Evolutionary conservation across 2,329 filamentous ascomycete species (phyloP).

Genomic region (Ophiostoma angusticollis): DNA sequence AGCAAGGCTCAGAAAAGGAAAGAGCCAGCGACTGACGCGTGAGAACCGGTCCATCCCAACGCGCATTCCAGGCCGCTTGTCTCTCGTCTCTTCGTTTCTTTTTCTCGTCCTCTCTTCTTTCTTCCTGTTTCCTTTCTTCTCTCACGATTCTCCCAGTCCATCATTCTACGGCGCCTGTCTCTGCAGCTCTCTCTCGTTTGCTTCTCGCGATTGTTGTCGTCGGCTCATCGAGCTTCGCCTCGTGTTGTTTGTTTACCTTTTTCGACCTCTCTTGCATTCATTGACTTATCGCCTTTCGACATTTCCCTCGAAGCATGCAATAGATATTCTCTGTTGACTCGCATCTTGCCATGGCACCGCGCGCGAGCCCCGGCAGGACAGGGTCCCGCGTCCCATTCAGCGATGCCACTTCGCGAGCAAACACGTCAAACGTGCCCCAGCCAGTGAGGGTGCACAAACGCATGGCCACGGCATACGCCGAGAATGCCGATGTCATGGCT

Average conservation of each 20-base stretch:
- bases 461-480: conserved; percentile 1
- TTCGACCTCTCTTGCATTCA: background rate
- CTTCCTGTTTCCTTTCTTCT: background rate
- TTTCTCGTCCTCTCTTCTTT: background rate
- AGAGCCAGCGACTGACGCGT: conserved; percentile 8
- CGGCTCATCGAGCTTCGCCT: too few species aligned
- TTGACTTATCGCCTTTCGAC: background rate
- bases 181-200: too few species aligned
- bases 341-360: conserved; percentile 16
- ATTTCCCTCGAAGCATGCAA: conserved; percentile 6
- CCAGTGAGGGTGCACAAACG: conserved; percentile 9
- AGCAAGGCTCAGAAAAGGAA: conserved; percentile 5
- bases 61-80: background rate
- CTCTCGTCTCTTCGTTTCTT: background rate
- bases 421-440: conserved; percentile 14
- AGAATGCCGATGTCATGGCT: conserved; percentile 4
- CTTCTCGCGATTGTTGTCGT: background rate
- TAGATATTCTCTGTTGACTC: background rate
- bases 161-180: too few species aligned
- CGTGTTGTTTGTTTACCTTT: background rate
- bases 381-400: conserved; percentile 18
- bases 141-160: background rate
- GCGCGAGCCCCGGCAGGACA: conserved; percentile 9
- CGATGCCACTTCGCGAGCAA: conserved; percentile 20
- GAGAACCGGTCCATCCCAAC: conserved; percentile 1